Conservation (phyloP, 495 filamentous ascomycete genomes). For the Barbatosphaeria neglecta region DNA sequence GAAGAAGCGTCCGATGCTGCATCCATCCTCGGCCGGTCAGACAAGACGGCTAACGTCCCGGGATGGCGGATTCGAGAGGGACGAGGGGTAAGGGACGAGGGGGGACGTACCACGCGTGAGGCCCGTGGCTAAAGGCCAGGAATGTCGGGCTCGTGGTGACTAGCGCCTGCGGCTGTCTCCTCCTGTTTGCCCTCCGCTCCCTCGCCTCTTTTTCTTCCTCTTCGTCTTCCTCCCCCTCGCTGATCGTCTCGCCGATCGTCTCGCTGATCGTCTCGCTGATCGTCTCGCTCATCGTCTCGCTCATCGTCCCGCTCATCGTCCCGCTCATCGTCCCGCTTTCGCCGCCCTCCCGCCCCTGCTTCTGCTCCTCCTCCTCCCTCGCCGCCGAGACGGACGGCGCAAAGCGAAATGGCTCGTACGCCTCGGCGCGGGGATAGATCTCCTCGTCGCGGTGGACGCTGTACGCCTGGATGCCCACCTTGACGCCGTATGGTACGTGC, state of each 20-base stretch:
- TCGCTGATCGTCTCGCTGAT: neutral
- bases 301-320: neutral
- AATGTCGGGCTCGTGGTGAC: conserved; percentile 22
- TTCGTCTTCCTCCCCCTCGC: neutral
- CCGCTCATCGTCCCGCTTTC: neutral
- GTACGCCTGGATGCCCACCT: conserved; percentile 25
- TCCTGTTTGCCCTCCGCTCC: neutral
- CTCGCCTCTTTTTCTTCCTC: no score
- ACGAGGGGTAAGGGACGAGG: neutral
- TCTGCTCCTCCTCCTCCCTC: neutral
- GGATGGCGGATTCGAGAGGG: no score
- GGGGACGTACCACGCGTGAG: conserved; percentile 24
- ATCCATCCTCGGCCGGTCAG: no score
- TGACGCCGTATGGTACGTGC: conserved; percentile 21
- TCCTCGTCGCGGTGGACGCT: conserved; percentile 26
- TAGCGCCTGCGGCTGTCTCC: conserved; percentile 8
- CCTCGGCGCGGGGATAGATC: conserved; percentile 19
- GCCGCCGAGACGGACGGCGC: conserved; percentile 5
- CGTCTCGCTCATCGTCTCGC: no score
- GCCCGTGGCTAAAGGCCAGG: conserved; percentile 27
- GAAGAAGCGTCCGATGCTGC: conserved; percentile 27
- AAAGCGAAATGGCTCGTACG: conserved; percentile 29
- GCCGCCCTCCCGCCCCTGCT: neutral
- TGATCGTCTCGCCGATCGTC: neutral
- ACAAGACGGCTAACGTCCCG: no score